A percentile compares a stretch with the other conserved stretches of the same genome.
Evolutionary conservation across 1,139 yeast species (phyloP).

Genomic region (Suhomyces terraborum): DNA sequence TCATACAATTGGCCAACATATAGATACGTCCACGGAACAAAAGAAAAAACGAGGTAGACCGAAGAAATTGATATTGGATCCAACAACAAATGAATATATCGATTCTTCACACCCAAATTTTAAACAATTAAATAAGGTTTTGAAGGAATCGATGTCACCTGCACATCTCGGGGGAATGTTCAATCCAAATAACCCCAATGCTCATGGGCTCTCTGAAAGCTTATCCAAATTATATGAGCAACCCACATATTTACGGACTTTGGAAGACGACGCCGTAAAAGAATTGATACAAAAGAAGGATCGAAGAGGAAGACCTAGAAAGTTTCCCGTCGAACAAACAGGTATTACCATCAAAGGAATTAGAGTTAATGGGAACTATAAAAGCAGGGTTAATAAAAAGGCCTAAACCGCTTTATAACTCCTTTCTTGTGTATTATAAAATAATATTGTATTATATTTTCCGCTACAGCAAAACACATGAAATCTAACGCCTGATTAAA

Average conservation of each 20-base stretch:
- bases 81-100: conserved; percentile 43
- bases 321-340: conserved; percentile 52
- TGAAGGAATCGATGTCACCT: conserved; percentile 28
- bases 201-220: conserved; percentile 11
- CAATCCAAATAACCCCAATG: conserved; percentile 2
- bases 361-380: conserved; percentile 43
- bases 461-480: not conserved
- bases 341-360: conserved; percentile 51
- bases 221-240: conserved; percentile 30
- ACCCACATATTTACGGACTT: conserved; percentile 32
- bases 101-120: conserved; percentile 49
- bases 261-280: conserved; percentile 42
- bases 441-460: not conserved
- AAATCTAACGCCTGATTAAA: not conserved
- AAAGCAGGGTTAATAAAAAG: conserved; percentile 22
- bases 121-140: conserved; percentile 40
- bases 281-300: conserved; percentile 45
- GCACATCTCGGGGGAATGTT: conserved; percentile 9
- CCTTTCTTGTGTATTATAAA: not conserved
- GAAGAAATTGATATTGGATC: conserved; percentile 45
- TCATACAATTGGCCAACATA: conserved; percentile 1
- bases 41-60: conserved; percentile 51
- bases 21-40: conserved; percentile 6
- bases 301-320: conserved; percentile 53
- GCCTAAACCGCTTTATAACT: not conserved